Evolutionary conservation across 768 basidiomycete species (phyloP), one percentile per base, ranked within the genome.

Genomic region (Leccinum imitatum): DNA sequence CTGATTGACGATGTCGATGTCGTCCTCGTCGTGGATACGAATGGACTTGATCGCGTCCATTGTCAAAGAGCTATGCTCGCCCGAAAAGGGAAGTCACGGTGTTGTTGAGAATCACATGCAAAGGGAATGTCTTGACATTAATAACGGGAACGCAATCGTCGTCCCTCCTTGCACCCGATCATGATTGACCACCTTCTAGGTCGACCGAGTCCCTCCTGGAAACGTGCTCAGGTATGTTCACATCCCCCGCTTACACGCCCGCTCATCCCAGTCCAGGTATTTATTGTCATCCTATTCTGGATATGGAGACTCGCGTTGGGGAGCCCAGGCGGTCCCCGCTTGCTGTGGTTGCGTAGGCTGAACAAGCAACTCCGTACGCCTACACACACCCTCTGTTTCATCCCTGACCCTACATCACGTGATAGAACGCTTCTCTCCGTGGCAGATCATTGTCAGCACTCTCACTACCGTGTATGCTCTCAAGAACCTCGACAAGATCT

Each of bases 161-260:
- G 21, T 41, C 37, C 19, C 33, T 52, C 25, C 25, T 25, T 25
- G 25, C 4, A 25, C 25, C 25, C 25, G 25, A 25, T 25, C 25
- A 25, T 98, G 95, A 92, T 98, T 70, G 95, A 98, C 79, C 93
- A 97, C 71, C 75, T 98, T 41, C 75, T 93, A 5, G 95, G 95
- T 53, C 85, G 89, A 23, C 95, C 95, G 2, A 94, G 80, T 71
- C 86, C 90, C 11, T 85, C 87, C n/a, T 95, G 93, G 89, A 95
- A 93, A 73, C 84, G 95, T 46, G 76, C 87, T 3, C 94, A 93
- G 78, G 92, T 89, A 55, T 21, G 78, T 67, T 23, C 6, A 25
- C 21, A 21, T 33, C 47, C 44, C 44, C 11, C 41, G 8, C 2
- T 50, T 31, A 50, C 27, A 51, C 27, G 21, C 30, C 33, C 51